Evolutionary conservation across 2,329 filamentous ascomycete genomes (phyloP).

Genomic region (Aspergillus sp.): DNA sequence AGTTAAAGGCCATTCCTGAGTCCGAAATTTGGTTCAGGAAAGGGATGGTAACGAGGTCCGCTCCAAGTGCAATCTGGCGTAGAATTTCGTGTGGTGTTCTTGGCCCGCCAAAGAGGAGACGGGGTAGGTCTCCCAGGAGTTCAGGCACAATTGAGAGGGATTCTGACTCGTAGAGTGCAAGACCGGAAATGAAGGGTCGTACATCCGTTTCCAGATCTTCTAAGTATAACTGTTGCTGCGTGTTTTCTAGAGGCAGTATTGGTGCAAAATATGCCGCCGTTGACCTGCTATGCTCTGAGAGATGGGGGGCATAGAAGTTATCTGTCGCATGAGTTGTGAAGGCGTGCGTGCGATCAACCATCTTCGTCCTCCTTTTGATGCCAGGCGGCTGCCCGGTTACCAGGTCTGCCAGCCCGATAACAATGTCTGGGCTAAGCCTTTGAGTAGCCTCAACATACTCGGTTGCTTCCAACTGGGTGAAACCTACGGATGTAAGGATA

Average conservation of each 20-base stretch:
- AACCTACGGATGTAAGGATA: slow-evolving; percentile 84
- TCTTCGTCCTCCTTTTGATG: slow-evolving; percentile 73
- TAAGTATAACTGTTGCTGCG: slow-evolving; percentile 78
- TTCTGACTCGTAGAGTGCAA: slow-evolving; percentile 76
- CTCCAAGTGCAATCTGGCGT: slow-evolving; percentile 70
- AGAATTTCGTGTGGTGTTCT: slow-evolving; percentile 74
- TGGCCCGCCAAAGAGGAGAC: slow-evolving; percentile 71
- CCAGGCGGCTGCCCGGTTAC: slow-evolving; percentile 62
- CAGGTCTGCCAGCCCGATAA: slow-evolving; percentile 73
- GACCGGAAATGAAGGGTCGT: slow-evolving; percentile 58
- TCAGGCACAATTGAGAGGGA: slow-evolving; percentile 67
- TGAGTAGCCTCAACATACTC: slow-evolving; percentile 68
- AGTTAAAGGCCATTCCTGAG: slow-evolving; percentile 78
- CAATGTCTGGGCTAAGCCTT: slow-evolving; percentile 74
- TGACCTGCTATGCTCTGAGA: slow-evolving; percentile 27
- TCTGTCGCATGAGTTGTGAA: slow-evolving; percentile 73
- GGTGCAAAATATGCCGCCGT: slow-evolving; percentile 60
- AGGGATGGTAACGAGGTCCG: slow-evolving; percentile 76
- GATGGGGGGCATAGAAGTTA: slow-evolving; percentile 37
- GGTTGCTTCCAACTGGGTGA: slow-evolving; percentile 66
- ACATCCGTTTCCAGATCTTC: slow-evolving; percentile 68
- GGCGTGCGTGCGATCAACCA: slow-evolving; percentile 79
- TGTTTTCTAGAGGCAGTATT: slow-evolving; percentile 71
- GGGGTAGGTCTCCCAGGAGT: slow-evolving; percentile 63
- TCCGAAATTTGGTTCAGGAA: slow-evolving; percentile 76